A percentile compares a stretch with the other conserved stretches of the same genome.
These are phyloP conservation scores for Leccinum pseudoinsigne DNA, from an alignment of 1,284 basidiomycete genomes.

Conservation along the genomic window DNA sequence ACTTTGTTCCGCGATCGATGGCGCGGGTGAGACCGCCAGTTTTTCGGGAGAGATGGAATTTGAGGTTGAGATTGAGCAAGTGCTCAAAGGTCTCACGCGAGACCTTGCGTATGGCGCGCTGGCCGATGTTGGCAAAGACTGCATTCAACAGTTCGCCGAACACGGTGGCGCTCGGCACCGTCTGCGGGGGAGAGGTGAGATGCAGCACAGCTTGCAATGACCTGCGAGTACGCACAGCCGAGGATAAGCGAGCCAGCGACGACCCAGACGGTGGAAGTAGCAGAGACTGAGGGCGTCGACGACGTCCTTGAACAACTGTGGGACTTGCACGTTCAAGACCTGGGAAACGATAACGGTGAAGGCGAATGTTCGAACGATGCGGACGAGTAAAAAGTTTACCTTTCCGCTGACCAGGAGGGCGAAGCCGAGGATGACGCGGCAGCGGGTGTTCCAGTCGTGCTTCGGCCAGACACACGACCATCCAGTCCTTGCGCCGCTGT, in stretches of 20 bases:
- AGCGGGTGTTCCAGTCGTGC: conserved; percentile 71
- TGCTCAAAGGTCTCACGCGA: conserved; percentile 94
- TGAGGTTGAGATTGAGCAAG: conserved; percentile 86
- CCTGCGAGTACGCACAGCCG: conserved; percentile 68
- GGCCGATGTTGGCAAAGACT: conserved; percentile 95
- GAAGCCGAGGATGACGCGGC: conserved; percentile 85
- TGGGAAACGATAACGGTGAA: conserved; percentile 28
- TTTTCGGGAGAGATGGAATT: conserved; percentile 91
- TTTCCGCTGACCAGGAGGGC: conserved; percentile 85
- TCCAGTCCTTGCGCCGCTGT: conserved; percentile 70
- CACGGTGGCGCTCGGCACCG: conserved; percentile 86
- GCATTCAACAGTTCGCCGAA: conserved; percentile 95
- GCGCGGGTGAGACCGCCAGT: conserved; percentile 96
- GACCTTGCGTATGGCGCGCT: conserved; percentile 91
- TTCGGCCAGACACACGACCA: conserved; percentile 73
- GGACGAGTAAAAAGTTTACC: conserved; percentile 44
- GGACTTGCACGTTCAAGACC: conserved; percentile 96
- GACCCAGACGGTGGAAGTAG: conserved; percentile 85
- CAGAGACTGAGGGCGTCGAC: conserved; percentile 86
- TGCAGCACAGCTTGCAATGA: background rate
- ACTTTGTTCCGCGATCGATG: conserved; percentile 98
- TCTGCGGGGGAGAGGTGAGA: conserved; percentile 50
- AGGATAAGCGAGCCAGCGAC: conserved; percentile 87
- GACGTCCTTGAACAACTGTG: conserved; percentile 91
- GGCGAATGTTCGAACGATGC: background rate